Percentiles rank a stretch among this genome's conserved stretches.
Evolutionary conservation across 2,329 filamentous ascomycete genomes (phyloP).

Genomic region (Epicoccum nigrum): DNA sequence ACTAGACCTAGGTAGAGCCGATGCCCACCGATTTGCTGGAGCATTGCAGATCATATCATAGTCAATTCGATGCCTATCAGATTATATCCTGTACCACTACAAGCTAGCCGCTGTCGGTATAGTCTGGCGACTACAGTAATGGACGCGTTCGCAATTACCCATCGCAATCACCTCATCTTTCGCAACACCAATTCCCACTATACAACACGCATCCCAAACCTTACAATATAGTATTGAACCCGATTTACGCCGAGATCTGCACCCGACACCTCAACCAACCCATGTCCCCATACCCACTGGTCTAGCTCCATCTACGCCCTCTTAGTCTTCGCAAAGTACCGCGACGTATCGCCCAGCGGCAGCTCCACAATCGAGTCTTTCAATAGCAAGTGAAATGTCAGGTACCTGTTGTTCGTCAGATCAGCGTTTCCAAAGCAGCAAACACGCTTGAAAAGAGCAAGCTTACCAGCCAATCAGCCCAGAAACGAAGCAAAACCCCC

Average conservation of each 20-base stretch:
- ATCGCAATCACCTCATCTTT: slow-evolving; percentile 14
- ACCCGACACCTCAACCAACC: not conserved
- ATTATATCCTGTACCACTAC: not conserved
- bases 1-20: not conserved
- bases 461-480: slow-evolving; percentile 52
- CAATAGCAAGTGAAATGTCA: slow-evolving; percentile 31
- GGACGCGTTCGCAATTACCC: slow-evolving; percentile 4
- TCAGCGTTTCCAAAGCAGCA: too few relatives aligned
- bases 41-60: not conserved
- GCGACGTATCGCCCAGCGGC: slow-evolving; percentile 33
- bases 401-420: slow-evolving; percentile 19
- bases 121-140: not conserved
- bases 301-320: slow-evolving; percentile 5
- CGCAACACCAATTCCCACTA: not conserved
- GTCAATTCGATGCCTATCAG: not conserved
- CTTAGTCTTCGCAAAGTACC: slow-evolving; percentile 34
- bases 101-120: not conserved
- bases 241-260: not conserved
- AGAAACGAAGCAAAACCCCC: slow-evolving; percentile 55
- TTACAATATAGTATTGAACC: not conserved
- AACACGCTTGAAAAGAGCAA: too few relatives aligned
- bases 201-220: not conserved
- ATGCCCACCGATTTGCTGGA: slow-evolving; percentile 9
- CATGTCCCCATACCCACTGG: not conserved
- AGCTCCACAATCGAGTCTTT: slow-evolving; percentile 36